Evolutionary conservation across 2,329 filamentous ascomycete genomes (phyloP), one percentile per base, ranked within the genome.

Genomic region (Claviceps spartinae): DNA sequence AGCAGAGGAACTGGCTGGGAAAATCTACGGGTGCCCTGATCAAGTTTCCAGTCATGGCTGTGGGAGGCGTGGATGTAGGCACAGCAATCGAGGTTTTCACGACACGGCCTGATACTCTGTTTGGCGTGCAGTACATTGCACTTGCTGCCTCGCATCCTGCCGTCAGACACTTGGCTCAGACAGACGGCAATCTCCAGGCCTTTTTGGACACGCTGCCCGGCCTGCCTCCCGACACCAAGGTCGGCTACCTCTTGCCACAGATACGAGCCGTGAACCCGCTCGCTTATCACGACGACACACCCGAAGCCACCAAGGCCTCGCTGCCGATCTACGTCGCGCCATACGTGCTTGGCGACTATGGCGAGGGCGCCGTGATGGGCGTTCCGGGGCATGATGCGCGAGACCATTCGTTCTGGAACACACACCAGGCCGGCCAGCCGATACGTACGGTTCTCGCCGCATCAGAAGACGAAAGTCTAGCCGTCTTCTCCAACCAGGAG

Each of bases 1-100:
- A 93, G 80, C 89, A 95, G 65, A 82, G 77, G 60, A 88, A 95
- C 63, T 95, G 89, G 89, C 75, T 95, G 26, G 89, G 89, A 30
- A 86, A 82, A 61, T 93, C 87, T 1, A 72, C 73, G 9, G 88
- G 88, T 24, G 84, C 84, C 16, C 76, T 78, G 55, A 75, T 94
- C 62, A 81, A 79, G 59, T 95, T 94, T 55, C 76, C 78, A 1
- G 65, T 90, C 40, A 58, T 76, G 57, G 67, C 70, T 8, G 62
- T 68, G 49, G 66, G 70, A 54, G 66, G 70, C 54, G 60, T 68
- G 56, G 61, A 69, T 47, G 54, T 72, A 50, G 62, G 69, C 30
- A 67, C 73, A 4, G 66, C 73, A 22, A 73, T 93, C 38, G 77
- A 87, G 58, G 82, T 93, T 8, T 95, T 87, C 62, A 95, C 89